These are phyloP conservation scores for Eucalyptus shirleyi DNA, from an alignment of 345 rosid genomes.

Conservation along the genomic window DNA sequence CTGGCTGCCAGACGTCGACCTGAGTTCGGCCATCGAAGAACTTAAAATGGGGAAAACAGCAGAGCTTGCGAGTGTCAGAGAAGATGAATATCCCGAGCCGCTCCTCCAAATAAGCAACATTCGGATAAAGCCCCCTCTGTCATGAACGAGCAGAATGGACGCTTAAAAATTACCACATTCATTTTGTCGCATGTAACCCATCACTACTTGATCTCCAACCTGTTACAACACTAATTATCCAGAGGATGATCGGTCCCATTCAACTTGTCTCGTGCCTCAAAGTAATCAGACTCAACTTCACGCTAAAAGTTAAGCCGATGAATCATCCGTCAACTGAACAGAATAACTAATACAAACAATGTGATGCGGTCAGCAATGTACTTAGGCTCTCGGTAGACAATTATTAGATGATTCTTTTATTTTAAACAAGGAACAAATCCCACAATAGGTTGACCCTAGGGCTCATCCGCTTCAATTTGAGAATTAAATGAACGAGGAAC, in stretches of 20 bases:
- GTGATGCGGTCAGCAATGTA: neutral
- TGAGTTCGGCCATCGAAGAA: neutral
- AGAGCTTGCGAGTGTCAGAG: neutral
- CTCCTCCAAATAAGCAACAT: neutral
- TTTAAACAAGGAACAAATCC: neutral
- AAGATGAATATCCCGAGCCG: neutral
- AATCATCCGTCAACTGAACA: neutral
- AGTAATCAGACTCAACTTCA: neutral
- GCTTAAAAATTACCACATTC: neutral
- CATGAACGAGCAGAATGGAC: neutral
- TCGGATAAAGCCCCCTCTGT: neutral
- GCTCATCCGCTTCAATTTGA: neutral
- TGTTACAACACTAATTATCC: neutral
- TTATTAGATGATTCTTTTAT: neutral
- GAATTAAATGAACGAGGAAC: neutral
- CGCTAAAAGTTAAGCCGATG: neutral
- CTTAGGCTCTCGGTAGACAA: neutral
- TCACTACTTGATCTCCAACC: neutral
- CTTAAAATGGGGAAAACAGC: neutral
- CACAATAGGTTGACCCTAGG: neutral
- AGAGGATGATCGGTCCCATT: neutral
- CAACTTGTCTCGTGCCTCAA: neutral
- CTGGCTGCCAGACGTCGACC: constrained; percentile 35
- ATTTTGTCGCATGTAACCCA: neutral
- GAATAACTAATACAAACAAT: neutral